Evolutionary conservation across 73 alveolate species (phyloP).

Genomic region (Urostyla sp.): DNA sequence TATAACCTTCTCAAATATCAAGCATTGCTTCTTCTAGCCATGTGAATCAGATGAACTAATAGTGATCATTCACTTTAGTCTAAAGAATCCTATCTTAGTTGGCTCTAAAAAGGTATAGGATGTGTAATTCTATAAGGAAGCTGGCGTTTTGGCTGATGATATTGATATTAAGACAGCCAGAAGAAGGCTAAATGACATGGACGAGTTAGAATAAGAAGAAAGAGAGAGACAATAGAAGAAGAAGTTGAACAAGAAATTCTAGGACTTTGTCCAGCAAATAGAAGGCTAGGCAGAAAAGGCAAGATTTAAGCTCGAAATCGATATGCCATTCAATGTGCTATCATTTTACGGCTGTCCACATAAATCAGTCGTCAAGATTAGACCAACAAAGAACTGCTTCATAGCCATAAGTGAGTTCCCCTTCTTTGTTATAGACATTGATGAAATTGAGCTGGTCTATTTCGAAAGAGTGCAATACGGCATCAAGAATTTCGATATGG

Average conservation of each 20-base stretch:
- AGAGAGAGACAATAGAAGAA: constrained; percentile 85
- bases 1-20: constrained; percentile 87
- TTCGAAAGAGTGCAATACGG: constrained; percentile 95
- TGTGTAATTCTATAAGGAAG: constrained; percentile 94
- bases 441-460: constrained; percentile 91
- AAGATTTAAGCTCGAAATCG: constrained; percentile 73
- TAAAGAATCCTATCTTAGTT: constrained; percentile 83
- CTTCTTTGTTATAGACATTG: constrained; percentile 90
- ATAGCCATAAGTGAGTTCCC: constrained; percentile 92
- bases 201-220: constrained; percentile 95
- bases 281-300: constrained; percentile 74
- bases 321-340: constrained; percentile 87
- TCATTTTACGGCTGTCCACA: constrained; percentile 93
- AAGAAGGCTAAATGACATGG: constrained; percentile 87
- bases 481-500: constrained; percentile 95
- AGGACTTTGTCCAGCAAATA: constrained; percentile 79
- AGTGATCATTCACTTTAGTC: constrained; percentile 92
- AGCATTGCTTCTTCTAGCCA: constrained; percentile 94
- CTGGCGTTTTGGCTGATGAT: constrained; percentile 95
- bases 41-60: constrained; percentile 93
- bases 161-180: constrained; percentile 85
- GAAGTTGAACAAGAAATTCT: constrained; percentile 85
- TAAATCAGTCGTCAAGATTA: constrained; percentile 85
- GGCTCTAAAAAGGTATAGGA: constrained; percentile 91
- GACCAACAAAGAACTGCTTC: constrained; percentile 91